Evolutionary conservation across 2,329 filamentous ascomycete genomes (phyloP).

Genomic region (Diaporthe capsici): DNA sequence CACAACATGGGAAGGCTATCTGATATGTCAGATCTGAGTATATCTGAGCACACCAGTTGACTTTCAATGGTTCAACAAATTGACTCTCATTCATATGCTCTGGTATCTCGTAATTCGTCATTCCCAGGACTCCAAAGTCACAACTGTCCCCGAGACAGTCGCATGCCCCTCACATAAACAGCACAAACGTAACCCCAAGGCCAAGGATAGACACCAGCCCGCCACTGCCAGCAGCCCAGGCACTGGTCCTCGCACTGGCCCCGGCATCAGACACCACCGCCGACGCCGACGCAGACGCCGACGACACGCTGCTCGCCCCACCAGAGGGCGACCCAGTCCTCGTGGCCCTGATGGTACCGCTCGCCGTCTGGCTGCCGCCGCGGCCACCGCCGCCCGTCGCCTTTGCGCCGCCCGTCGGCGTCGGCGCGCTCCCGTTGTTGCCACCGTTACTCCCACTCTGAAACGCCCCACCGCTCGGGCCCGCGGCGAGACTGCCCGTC

Average conservation of each 20-base stretch:
- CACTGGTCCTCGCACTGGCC: neutral
- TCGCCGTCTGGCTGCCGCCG: neutral
- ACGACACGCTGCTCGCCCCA: neutral
- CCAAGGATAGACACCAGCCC: neutral
- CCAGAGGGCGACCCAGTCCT: conserved; percentile 10
- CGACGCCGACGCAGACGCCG: neutral
- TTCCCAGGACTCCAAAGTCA: neutral
- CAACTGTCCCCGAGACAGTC: neutral
- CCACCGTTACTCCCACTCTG: conserved; percentile 1
- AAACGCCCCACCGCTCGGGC: conserved; percentile 8
- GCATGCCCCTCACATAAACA: neutral
- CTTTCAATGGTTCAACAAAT: neutral
- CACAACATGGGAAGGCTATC: neutral
- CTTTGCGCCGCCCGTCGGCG: neutral
- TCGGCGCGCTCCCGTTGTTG: neutral
- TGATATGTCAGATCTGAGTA: neutral
- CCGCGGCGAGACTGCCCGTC: conserved; percentile 19
- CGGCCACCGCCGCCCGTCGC: neutral
- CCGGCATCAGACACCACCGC: conserved; percentile 11
- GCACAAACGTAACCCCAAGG: conserved; percentile 1
- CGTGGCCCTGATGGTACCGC: neutral
- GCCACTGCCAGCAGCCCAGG: conserved; percentile 17
- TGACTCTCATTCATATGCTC: neutral
- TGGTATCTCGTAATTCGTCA: conserved; percentile 4
- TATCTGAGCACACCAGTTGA: neutral